Conservation (phyloP, 495 filamentous ascomycete species). For the Filosporella fistucella region DNA sequence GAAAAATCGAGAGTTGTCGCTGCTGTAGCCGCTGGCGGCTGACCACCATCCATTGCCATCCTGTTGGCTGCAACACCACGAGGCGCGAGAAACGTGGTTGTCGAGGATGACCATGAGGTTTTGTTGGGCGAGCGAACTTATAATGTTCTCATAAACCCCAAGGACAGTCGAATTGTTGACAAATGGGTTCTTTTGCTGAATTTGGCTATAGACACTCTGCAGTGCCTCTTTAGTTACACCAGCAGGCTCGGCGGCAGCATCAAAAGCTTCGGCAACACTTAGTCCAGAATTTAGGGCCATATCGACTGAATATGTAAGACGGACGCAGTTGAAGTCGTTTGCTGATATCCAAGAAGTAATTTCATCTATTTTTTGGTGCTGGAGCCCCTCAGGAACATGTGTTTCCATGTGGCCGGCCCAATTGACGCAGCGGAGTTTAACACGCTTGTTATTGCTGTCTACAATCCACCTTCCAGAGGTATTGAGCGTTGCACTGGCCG, state of each 20-base stretch:
- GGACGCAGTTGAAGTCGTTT: conserved; percentile 49
- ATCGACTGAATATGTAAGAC: conserved; percentile 48
- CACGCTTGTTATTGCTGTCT: conserved; percentile 36
- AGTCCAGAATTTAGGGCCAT: conserved; percentile 38
- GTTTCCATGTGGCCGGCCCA: conserved; percentile 45
- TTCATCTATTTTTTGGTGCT: conserved; percentile 37
- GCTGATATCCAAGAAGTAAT: conserved; percentile 37
- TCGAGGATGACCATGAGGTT: conserved; percentile 39
- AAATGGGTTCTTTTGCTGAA: conserved; percentile 19
- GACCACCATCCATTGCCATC: conserved; percentile 54
- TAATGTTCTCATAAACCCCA: conserved; percentile 33
- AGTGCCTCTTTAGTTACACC: too few relatives aligned
- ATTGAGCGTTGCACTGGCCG: too few relatives aligned
- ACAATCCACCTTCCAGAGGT: conserved; percentile 46
- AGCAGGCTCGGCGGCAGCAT: conserved; percentile 24
- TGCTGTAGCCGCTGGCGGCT: conserved; percentile 36
- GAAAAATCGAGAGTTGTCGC: conserved; percentile 39
- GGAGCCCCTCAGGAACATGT: conserved; percentile 44
- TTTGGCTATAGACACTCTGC: too few relatives aligned
- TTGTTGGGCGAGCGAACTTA: conserved; percentile 34
- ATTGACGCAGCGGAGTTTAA: conserved; percentile 49
- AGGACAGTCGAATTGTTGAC: conserved; percentile 28
- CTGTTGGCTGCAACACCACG: conserved; percentile 44
- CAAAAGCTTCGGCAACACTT: conserved; percentile 35
- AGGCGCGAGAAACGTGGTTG: conserved; percentile 43